These are phyloP conservation scores for Irineochytrium annulatum DNA, from an alignment of 192 early-diverging fungal genomes.

Conservation along the genomic window DNA sequence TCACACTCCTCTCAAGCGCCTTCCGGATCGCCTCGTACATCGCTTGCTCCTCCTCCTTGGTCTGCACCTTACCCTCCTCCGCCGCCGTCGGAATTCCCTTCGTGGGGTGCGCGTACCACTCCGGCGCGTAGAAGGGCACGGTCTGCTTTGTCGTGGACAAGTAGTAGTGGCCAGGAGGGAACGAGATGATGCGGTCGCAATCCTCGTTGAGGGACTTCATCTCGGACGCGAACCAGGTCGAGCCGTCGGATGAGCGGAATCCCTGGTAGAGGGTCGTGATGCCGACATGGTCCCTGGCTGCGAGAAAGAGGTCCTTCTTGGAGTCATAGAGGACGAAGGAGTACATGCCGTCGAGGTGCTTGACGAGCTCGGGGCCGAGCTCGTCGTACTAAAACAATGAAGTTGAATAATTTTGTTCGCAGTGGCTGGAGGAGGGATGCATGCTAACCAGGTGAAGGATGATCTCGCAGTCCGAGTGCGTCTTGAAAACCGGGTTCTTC, in stretches of 20 bases:
- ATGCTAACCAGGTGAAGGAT: constrained; percentile 80
- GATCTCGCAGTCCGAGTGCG: constrained; percentile 96
- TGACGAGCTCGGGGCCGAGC: constrained; percentile 74
- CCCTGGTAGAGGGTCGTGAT: constrained; percentile 98
- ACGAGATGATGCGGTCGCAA: constrained; percentile 94
- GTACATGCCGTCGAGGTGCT: constrained; percentile 95
- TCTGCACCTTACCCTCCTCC: constrained; percentile 53
- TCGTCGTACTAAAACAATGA: constrained; percentile 68
- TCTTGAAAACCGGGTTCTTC: constrained; percentile 75
- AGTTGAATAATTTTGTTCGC: not conserved
- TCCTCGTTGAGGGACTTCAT: constrained; percentile 96
- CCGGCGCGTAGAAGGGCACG: constrained; percentile 83
- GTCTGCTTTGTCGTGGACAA: constrained; percentile 65
- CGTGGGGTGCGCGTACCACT: constrained; percentile 66
- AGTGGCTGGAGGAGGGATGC: not conserved
- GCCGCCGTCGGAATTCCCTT: constrained; percentile 28
- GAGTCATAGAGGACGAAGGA: constrained; percentile 89
- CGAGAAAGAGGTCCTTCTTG: constrained; percentile 74
- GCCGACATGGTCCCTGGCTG: constrained; percentile 96
- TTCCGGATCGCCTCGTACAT: constrained; percentile 75
- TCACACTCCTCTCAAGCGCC: constrained; percentile 79
- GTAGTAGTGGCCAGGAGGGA: constrained; percentile 96
- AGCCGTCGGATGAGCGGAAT: constrained; percentile 75
- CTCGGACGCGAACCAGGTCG: constrained; percentile 90
- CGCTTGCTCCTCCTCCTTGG: constrained; percentile 43